phyloP scores from a whole-genome alignment of 352 stramenopile species.

The Phytophthora multivora region DNA sequence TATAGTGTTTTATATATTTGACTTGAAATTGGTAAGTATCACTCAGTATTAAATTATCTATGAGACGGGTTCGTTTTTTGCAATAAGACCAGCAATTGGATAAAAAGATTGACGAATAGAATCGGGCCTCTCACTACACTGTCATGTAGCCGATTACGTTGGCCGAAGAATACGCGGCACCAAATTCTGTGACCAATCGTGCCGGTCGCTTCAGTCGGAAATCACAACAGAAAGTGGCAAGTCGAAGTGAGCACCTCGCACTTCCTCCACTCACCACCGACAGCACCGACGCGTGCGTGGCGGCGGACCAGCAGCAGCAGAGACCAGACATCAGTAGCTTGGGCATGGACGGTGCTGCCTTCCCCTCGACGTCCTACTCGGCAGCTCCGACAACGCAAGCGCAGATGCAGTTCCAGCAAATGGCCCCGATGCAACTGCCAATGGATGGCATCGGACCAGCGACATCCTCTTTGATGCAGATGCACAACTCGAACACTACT shows the following conservation, averaged over 20 bases:
- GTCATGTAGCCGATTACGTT: conserved; percentile 28
- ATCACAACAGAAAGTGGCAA: conserved; percentile 10
- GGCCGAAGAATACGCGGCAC: conserved; percentile 7
- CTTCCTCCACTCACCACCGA: background rate
- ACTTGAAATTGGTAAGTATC: too few relatives aligned
- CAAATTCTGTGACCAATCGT: conserved; percentile 1
- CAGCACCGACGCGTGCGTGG: conserved; percentile 11
- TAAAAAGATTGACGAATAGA: background rate
- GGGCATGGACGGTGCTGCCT: conserved; percentile 12
- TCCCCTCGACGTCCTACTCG: conserved; percentile 17
- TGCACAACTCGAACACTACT: conserved; percentile 11
- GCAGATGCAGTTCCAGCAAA: conserved; percentile 38
- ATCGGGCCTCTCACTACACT: background rate
- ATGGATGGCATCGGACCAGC: conserved; percentile 24
- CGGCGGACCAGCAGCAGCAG: conserved; percentile 20
- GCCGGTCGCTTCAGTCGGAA: background rate
- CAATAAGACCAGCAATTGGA: too few relatives aligned
- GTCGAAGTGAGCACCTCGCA: conserved; percentile 1
- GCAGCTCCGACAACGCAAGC: conserved; percentile 13
- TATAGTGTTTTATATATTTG: too few relatives aligned
- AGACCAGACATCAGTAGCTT: conserved; percentile 9
- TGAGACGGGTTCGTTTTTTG: too few relatives aligned
- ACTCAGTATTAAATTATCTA: too few relatives aligned
- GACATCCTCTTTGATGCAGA: conserved; percentile 23
- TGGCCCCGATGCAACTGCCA: conserved; percentile 29